Evolutionary conservation across 2,329 filamentous ascomycete genomes (phyloP), one percentile per base, ranked within the genome.

Genomic region (Venturia carpophila): DNA sequence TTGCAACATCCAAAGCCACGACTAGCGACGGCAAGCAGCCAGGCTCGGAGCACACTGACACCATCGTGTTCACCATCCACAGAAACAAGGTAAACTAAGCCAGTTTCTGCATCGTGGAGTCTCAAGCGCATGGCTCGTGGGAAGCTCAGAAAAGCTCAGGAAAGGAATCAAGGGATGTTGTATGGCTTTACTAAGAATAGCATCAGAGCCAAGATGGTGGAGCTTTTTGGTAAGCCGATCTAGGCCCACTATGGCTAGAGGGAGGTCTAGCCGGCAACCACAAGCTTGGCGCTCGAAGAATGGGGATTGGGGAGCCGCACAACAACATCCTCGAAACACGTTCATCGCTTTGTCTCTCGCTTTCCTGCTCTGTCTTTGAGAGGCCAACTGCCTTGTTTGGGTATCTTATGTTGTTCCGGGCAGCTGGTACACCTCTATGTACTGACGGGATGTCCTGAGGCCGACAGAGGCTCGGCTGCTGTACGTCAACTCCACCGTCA

Each of bases 251-350:
- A 34, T 15, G 49, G 49, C 15, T 34, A 27, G 27, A 17, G 30
- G 30, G 6, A 3, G 30, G 30, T 34, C 30, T 34, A 34, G 30
- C 30, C 30, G 3, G 6, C 6, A 3, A 3, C 30, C 30, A 34
- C 30, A 34, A 34, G 30, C 30, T 34, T 34, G 30, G 30, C 30
- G 30, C 45, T 6, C 15, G 21, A 19, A 15, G 13, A 27, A 19
- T 37, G 52, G 52, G 49, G 13, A 27, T 9, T 37, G 52, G 52
- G 49, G 52, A 58, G 30, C 52, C 52, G 52, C 52, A 56, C 24
- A 58, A 19, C 27, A 19, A 30, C 49, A 55, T 52, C 47, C 47
- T 52, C n/a, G 47, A n/a, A 24, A 52, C 47, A 52, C 47, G 24
- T 52, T n/a, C 7, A 19, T 45, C 42, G 42, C 42, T 45, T 17